Base-by-base conservation (phyloP, 805 yeast species). In the Candida vartiovaarae region DNA sequence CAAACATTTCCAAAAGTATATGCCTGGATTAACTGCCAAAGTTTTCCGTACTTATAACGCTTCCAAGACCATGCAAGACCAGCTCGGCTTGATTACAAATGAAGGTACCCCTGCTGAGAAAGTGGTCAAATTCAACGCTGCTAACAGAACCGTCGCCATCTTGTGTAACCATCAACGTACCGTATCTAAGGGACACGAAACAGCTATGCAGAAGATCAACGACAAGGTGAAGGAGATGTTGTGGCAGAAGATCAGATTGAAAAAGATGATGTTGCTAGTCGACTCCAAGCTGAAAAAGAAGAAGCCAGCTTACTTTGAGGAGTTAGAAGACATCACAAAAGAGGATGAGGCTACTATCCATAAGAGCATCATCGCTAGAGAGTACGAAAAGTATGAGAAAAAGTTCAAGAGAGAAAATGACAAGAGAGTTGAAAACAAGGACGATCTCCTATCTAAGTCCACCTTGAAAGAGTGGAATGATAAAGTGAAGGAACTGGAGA, bases 11-110 rank as follows among this genome's bases (percentile, higher is more conserved):
- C 96, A 89, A 59, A 80, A 75, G 46, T 89, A 90, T 64, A 83
- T 90, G 93, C 80, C 84, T 25, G 98, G 98, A 0, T 72, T 90
- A 51, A 89, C 97, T 0, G 98, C 98, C 4, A 90, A 90, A 64
- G 97, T 90, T 23, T 91, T 90, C 72, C 95, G 98, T 80, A 90
- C 98, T 1, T 90, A 86, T 60, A 90, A 90, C 66, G 98, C 98
- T 1, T 86, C 96, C 2, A 85, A 86, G 62, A 89, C 96, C 2
- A 91, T 90, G 97, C 97, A 90, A 63, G 95, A 90, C 57, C 96
- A 88, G 61, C 65, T 91, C 47, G 95, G 85, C 59, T 66, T 81
- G 55, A 88, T 91, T 52, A 74, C 82, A n/a, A 84, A 87, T 60
- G 84, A 78, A 58, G 96, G 96, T 27, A 78, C 95, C 0, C 84